Evolutionary conservation across 176 grass and related monocot genomes (phyloP), one percentile per base, ranked within the genome.

Genomic region (Aegilops longissima): DNA sequence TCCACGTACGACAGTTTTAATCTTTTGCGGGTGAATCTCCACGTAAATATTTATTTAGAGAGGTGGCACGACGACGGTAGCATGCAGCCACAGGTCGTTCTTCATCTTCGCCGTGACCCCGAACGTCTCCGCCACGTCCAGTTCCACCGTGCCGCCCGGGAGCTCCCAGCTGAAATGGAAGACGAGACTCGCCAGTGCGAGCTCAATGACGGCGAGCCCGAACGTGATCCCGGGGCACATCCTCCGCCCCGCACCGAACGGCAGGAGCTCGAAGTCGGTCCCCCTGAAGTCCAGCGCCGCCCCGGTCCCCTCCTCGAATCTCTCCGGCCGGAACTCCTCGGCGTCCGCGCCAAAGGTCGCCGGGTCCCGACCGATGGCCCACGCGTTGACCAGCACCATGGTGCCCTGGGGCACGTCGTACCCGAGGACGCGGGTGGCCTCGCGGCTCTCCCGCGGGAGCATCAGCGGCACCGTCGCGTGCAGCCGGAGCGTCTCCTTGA

Each of bases 401-500:
- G 71, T 23, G 39, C 71, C 71, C n/a, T 47, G n/a, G 0, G 71
- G 71, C 40, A 74, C 71, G 39, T 74, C 71, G 40, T 47, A 74
- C 3, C 71, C 71, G 3, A 74, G 39, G 23, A 74, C 71, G 23
- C 71, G 39, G 6, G 39, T 8, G 40, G 71, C n/a, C 12, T 74
- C 71, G 2, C 71, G 71, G n/a, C 71, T 47, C 39, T 25, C 71
- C 39, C 71, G n/a, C 39, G 70, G 71, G 40, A 74, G 39, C 6
- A 74, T 40, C 39, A 74, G 39, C 12, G 70, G 70, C 21, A 73
- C 21, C 4, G 71, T 12, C n/a, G 71, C 39, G 71, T 73, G 71
- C n/a, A 73, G 39, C 71, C 71, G 39, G 39, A 73, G 71, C 71
- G 71, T 73, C 71, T 73, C 71, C 71, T 73, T 73, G 71, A 73